Evolutionary conservation across 139 green algal species (phyloP).

Genomic region (Chara braunii): DNA sequence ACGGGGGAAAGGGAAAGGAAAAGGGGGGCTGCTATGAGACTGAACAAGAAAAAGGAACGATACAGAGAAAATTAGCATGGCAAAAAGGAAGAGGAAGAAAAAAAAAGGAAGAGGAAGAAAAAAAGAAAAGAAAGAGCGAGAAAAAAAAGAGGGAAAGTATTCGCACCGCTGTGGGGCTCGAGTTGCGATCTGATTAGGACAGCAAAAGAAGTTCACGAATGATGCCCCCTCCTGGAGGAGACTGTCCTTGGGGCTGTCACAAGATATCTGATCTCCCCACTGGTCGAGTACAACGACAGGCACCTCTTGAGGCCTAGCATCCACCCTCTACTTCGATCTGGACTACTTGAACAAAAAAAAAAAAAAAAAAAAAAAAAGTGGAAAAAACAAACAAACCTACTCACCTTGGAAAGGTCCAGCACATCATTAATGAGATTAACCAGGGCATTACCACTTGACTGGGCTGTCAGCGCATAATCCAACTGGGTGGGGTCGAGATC

Average conservation of each 20-base stretch:
- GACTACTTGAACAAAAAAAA: constrained; percentile 10
- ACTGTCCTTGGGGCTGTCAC: too few relatives aligned
- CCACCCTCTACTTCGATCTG: too few relatives aligned
- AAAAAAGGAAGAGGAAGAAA: not conserved
- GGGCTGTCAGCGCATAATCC: constrained; percentile 76
- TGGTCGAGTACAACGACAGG: too few relatives aligned
- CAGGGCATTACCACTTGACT: constrained; percentile 64
- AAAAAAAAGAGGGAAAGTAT: not conserved
- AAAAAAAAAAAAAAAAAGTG: not conserved
- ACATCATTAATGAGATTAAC: constrained; percentile 84
- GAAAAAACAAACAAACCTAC: not conserved
- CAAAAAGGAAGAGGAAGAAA: not conserved
- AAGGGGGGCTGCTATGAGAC: not conserved
- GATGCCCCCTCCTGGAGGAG: too few relatives aligned
- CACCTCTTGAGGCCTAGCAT: too few relatives aligned
- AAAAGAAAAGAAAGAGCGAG: constrained; percentile 9
- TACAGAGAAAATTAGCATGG: not conserved
- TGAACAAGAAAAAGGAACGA: constrained; percentile 8
- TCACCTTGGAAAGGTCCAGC: constrained; percentile 77
- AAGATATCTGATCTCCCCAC: too few relatives aligned
- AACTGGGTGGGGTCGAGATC: constrained; percentile 57
- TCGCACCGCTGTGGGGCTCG: too few relatives aligned
- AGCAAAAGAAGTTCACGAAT: too few relatives aligned
- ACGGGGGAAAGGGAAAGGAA: constrained; percentile 3
- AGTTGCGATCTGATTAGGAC: too few relatives aligned